Base-by-base conservation (phyloP, 2,329 filamentous ascomycete species). In the Cercospora zeina region DNA sequence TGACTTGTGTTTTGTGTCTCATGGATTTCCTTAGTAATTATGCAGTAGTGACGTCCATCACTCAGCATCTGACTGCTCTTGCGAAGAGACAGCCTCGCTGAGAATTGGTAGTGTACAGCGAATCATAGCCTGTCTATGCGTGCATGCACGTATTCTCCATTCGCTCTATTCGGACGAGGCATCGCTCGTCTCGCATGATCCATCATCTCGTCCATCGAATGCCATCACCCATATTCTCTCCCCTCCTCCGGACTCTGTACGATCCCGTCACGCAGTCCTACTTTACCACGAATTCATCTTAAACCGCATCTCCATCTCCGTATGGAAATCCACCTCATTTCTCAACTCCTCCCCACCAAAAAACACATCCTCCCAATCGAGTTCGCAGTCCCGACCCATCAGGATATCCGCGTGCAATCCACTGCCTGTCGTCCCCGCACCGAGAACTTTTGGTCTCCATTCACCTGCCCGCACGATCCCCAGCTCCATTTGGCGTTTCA, bases 321-420 rank as follows among this genome's bases (percentile, higher is more conserved):
- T 88, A 71, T 97, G 92, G 78, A 97, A 87, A 58, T 88, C 86
- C 56, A 65, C 62, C n/a, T 86, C 80, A 64, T 85, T 83, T 71
- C 87, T 84, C 75, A 86, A 83, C 77, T 93, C 91, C 77, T 75
- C 77, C 79, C 91, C 49, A 8, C 49, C 91, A 19, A 84, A 86
- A 75, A 89, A 97, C 19, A 99, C 87, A 80, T 97, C 95, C 83
- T 99, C 95, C 95, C 95, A 99, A 8, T 83, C 86, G 70, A 96
- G 82, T 71, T 85, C 88, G 30, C 84, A 80, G 75, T 97, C 95
- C 72, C 87, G 81, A 3, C 92, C 93, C 37, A 27, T 36, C 72
- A 99, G 79, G 66, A 99, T 91, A 76, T 97, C 93, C 81, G 91
- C 90, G 79, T 97, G 93, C 56, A 97, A 82, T 73, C 55, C 55